phyloP scores from a whole-genome alignment of 2,329 filamentous ascomycete species.

The Epichloe typhina region DNA sequence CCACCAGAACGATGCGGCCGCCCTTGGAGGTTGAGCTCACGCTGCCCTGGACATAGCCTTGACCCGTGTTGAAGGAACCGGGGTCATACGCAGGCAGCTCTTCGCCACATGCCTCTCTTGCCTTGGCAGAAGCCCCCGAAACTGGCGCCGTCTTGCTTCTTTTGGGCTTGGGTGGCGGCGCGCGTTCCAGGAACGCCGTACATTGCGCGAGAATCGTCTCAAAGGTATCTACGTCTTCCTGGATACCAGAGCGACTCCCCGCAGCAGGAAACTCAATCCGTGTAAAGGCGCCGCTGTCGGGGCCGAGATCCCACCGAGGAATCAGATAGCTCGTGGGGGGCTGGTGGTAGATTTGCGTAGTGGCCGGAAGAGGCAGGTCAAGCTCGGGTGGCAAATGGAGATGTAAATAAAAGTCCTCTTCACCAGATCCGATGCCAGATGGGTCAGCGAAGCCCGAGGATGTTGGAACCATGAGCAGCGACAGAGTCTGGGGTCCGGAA shows the following conservation, averaged over 20 bases:
- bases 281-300: conserved; percentile 80
- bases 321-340: conserved; percentile 92
- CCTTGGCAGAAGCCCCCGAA: conserved; percentile 22
- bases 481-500: conserved; percentile 79
- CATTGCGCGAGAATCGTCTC: conserved; percentile 97
- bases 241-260: conserved; percentile 58
- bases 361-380: conserved; percentile 83
- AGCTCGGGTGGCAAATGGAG: conserved; percentile 89
- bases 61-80: conserved; percentile 62
- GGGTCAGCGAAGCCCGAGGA: conserved; percentile 54
- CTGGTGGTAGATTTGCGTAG: conserved; percentile 94
- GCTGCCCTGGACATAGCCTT: conserved; percentile 58
- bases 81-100: conserved; percentile 62
- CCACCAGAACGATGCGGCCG: conserved; percentile 80
- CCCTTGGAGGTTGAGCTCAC: conserved; percentile 39
- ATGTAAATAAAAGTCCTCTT: conserved; percentile 95
- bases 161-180: conserved; percentile 42
- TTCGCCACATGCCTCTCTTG: conserved; percentile 28
- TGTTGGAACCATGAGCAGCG: conserved; percentile 90
- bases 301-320: conserved; percentile 85
- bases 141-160: conserved; percentile 15
- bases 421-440: conserved; percentile 40
- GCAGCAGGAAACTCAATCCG: conserved; percentile 76
- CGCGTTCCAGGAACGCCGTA: conserved; percentile 84
- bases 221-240: conserved; percentile 92